Percentiles rank a stretch among this genome's conserved stretches.
phyloP scores from a whole-genome alignment of 352 stramenopile genomes.

The Globisporangium cederbergense region DNA sequence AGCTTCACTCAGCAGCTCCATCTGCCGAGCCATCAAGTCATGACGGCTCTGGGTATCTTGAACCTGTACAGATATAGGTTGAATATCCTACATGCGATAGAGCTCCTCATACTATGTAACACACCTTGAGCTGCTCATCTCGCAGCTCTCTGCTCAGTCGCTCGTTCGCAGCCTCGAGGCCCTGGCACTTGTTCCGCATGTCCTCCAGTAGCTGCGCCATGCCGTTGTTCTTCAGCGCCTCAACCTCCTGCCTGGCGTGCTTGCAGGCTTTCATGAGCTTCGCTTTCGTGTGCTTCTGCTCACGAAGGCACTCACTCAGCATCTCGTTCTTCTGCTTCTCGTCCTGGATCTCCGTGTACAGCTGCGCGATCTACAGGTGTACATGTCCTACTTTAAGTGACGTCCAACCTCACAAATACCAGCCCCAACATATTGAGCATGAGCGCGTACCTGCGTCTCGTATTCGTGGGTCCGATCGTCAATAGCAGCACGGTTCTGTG shows the following conservation, averaged over 20 bases:
- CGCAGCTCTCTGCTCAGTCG: constrained; percentile 32
- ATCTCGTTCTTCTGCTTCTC: constrained; percentile 72
- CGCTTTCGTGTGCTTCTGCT: constrained; percentile 63
- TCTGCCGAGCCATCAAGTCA: constrained; percentile 5
- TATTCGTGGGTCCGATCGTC: constrained; percentile 70
- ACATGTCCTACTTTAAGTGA: neutral
- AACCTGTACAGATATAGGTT: neutral
- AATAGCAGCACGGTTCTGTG: constrained; percentile 18
- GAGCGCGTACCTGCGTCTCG: constrained; percentile 44
- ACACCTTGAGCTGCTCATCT: constrained; percentile 28
- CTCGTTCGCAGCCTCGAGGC: constrained; percentile 49
- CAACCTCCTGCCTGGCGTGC: constrained; percentile 53
- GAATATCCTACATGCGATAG: no score
- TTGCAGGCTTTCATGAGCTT: constrained; percentile 80
- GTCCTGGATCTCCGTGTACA: constrained; percentile 70
- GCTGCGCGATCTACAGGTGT: constrained; percentile 37
- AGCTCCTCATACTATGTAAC: no score
- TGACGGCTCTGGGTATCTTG: neutral
- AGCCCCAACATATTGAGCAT: neutral
- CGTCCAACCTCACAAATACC: no score
- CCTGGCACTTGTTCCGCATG: constrained; percentile 49
- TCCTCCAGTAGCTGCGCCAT: constrained; percentile 65
- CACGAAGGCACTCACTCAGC: constrained; percentile 55
- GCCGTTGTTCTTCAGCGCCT: constrained; percentile 57
- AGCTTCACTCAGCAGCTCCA: neutral